Percentiles rank a stretch among this genome's conserved stretches.
These are phyloP conservation scores for Ustanciosporium gigantosporum DNA, from an alignment of 1,284 basidiomycete genomes.

Conservation along the genomic window DNA sequence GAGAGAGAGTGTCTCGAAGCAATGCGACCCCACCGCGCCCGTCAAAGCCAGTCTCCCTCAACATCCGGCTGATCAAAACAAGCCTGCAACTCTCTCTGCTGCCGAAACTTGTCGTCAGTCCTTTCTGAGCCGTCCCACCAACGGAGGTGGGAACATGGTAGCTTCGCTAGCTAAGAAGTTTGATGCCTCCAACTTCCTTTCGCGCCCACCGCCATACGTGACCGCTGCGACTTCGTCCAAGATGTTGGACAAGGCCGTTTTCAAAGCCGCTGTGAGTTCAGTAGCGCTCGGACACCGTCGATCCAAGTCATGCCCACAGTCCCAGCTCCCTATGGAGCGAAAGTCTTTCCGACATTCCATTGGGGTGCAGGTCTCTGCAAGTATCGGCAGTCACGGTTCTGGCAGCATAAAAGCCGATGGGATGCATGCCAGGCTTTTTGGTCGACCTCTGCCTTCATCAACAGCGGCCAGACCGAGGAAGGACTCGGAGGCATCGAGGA, in stretches of 20 bases:
- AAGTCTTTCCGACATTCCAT: background rate
- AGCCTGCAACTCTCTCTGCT: too few relatives aligned
- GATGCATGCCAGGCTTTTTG: background rate
- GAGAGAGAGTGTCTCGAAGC: too few relatives aligned
- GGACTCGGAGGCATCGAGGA: background rate
- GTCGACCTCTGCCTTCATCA: background rate
- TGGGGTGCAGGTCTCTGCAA: background rate
- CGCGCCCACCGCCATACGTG: slow-evolving; percentile 15
- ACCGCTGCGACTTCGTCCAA: slow-evolving; percentile 5
- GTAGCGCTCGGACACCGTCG: slow-evolving; percentile 18
- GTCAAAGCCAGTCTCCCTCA: too few relatives aligned
- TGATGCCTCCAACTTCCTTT: slow-evolving; percentile 16
- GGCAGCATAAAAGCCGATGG: background rate
- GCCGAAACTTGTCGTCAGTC: too few relatives aligned
- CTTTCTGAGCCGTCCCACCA: too few relatives aligned
- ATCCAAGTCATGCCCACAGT: slow-evolving; percentile 11
- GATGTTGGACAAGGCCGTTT: background rate
- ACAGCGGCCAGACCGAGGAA: background rate
- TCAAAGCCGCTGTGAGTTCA: background rate
- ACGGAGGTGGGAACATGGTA: too few relatives aligned
- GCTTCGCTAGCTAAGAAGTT: slow-evolving; percentile 36
- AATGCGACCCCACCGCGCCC: too few relatives aligned
- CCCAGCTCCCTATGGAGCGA: background rate
- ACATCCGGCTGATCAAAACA: too few relatives aligned
- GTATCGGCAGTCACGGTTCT: background rate